Percentiles rank a stretch among this genome's conserved stretches.
Evolutionary conservation across 2,329 filamentous ascomycete species (phyloP).

Genomic region (Ophiostoma piceae): DNA sequence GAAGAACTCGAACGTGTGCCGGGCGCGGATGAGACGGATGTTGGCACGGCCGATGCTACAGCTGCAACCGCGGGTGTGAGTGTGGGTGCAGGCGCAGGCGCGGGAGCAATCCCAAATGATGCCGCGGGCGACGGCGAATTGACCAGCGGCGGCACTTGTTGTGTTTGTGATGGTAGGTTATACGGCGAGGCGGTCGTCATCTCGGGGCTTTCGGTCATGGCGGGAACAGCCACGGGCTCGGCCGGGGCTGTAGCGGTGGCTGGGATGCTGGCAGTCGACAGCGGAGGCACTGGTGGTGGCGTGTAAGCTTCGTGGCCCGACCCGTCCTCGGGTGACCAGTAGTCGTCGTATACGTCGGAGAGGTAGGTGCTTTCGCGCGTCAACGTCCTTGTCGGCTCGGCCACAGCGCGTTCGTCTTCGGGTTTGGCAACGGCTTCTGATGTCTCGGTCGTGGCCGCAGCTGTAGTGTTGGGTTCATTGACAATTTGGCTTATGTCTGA

Average conservation of each 20-base stretch:
- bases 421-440: not conserved
- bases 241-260: not conserved
- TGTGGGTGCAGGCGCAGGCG: not conserved
- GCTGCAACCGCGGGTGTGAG: not conserved
- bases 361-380: slow-evolving; percentile 57
- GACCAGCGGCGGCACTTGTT: not conserved
- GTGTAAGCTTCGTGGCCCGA: slow-evolving; percentile 16
- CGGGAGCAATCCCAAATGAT: not conserved
- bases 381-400: slow-evolving; percentile 2
- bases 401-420: too few relatives aligned
- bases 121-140: not conserved
- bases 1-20: slow-evolving; percentile 15
- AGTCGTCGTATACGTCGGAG: slow-evolving; percentile 62
- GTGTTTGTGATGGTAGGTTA: not conserved
- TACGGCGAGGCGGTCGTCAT: not conserved
- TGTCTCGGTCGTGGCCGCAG: slow-evolving; percentile 25
- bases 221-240: not conserved
- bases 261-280: not conserved
- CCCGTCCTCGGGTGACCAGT: slow-evolving; percentile 52
- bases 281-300: slow-evolving; percentile 16
- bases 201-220: slow-evolving; percentile 8
- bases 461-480: slow-evolving; percentile 10
- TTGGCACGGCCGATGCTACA: not conserved
- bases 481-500: slow-evolving; percentile 18
- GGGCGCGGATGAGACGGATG: not conserved